Conservation (phyloP, 352 stramenopile species). For the Phytopythium chamaehyphon region DNA sequence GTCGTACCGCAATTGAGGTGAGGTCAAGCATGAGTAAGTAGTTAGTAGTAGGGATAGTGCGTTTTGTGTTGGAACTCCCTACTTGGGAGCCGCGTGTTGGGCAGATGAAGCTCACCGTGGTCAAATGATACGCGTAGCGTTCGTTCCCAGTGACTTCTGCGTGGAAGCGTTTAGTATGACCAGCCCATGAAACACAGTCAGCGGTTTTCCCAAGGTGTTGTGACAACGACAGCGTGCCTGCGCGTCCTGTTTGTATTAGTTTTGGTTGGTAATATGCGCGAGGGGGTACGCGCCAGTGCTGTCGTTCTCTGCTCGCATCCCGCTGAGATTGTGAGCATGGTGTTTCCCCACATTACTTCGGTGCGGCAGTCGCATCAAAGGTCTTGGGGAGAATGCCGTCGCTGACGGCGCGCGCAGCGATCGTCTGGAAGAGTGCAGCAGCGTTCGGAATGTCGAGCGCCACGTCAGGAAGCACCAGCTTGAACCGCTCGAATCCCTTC, state of each 20-base stretch:
- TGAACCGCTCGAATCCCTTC: conserved; percentile 85
- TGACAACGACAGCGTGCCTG: neutral
- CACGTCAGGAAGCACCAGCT: conserved; percentile 56
- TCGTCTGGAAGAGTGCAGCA: conserved; percentile 33
- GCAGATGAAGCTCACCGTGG: too few relatives aligned
- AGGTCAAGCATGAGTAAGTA: neutral
- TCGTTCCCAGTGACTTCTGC: too few relatives aligned
- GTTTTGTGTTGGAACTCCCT: too few relatives aligned
- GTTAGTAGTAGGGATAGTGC: neutral
- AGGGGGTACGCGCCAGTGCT: neutral
- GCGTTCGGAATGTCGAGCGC: conserved; percentile 68
- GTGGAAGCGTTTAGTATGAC: too few relatives aligned
- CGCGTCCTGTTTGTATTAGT: neutral
- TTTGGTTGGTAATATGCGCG: neutral
- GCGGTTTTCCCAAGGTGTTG: neutral
- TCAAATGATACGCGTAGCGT: too few relatives aligned
- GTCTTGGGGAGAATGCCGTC: conserved; percentile 37
- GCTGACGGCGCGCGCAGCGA: conserved; percentile 39
- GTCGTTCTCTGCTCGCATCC: neutral
- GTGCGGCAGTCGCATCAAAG: conserved; percentile 39
- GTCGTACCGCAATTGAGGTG: conserved; percentile 18
- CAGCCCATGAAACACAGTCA: too few relatives aligned
- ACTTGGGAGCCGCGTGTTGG: too few relatives aligned
- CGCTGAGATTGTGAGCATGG: conserved; percentile 1
- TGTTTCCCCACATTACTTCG: conserved; percentile 15